These are phyloP conservation scores for Aspergillus phoenicis DNA, from an alignment of 2,329 filamentous ascomycete genomes.

Conservation along the genomic window DNA sequence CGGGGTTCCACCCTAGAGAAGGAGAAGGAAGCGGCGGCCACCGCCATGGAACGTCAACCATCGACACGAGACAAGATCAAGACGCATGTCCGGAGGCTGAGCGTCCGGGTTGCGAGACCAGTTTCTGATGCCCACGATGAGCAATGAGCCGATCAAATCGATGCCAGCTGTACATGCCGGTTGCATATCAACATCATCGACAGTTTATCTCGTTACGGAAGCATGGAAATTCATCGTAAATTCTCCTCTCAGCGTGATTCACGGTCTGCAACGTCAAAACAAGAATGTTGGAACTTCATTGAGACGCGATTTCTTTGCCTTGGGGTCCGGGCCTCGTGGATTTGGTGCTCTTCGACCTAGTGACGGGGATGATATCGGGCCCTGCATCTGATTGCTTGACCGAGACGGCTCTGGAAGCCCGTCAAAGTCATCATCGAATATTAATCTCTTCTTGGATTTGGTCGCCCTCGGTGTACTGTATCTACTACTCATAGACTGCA, in stretches of 20 bases:
- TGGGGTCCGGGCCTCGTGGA: conserved; percentile 24
- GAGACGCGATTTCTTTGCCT: conserved; percentile 41
- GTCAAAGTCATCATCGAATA: conserved; percentile 46
- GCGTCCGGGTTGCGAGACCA: conserved; percentile 27
- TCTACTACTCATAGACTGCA: conserved; percentile 13
- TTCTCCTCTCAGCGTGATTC: background rate
- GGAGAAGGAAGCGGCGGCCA: conserved; percentile 34
- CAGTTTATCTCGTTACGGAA: background rate
- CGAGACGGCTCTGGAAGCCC: conserved; percentile 36
- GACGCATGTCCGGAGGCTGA: conserved; percentile 34
- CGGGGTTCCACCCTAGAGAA: conserved; percentile 24
- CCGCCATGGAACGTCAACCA: conserved; percentile 29
- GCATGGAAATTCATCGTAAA: background rate
- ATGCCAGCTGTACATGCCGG: background rate
- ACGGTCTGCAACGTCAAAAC: conserved; percentile 29
- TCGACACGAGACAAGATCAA: conserved; percentile 34
- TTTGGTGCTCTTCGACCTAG: conserved; percentile 16
- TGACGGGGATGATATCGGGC: conserved; percentile 20
- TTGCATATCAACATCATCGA: background rate
- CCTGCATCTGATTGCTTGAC: conserved; percentile 25
- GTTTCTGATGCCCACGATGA: conserved; percentile 20
- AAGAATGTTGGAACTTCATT: conserved; percentile 50
- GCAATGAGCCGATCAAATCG: conserved; percentile 14
- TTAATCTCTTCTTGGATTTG: conserved; percentile 35
- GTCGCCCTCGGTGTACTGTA: conserved; percentile 15